Base-by-base conservation (phyloP, 306 rosid genomes). In the Vigna mungo region DNA sequence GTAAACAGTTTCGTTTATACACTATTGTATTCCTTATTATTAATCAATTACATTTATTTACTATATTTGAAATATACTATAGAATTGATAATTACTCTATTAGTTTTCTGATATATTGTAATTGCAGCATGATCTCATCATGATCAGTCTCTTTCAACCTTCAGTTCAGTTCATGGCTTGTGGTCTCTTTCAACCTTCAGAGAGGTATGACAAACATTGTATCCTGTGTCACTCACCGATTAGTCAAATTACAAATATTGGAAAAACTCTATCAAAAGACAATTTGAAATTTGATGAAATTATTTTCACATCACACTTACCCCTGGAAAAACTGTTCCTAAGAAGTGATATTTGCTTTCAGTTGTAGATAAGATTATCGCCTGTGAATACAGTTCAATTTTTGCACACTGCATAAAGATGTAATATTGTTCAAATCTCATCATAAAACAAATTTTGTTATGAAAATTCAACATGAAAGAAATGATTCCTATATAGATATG, bases 381-480 rank as follows among this genome's bases (percentile, higher is more conserved):
- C 1, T 61, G 21, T 0, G 12, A 6, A 16, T 21, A 43, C 1
- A 61, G 23, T 0, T 15, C 68, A 61, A 61, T 61, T 61, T 60
- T 61, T 34, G 68, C 68, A 61, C 68, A 61, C 68, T 61, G 46
- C 46, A 61, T 9, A 16, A 15, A 32, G 6, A 61, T 32, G 67
- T 32, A 61, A 34, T 18, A n/a, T n/a, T n/a, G 21, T 61, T 32
- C n/a, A 16, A 27, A 60, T 30, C 16, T 9, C 46, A 44, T 11
- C 0, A 27, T 59, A 59, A 14, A 6, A 36, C 41, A 36, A 6
- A 0, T 36, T 36, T 36, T 36, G 9, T 36, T 36, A 36, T 6
- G 7, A 8, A 39, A 39, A 39, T 8, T 39, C 44, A 37, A 7
- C 44, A 39, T 39, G 41, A 37, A 37, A 37, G 9, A 37, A 37